Conservation (phyloP, 2,329 filamentous ascomycete species). For the Penicillium italicum region DNA sequence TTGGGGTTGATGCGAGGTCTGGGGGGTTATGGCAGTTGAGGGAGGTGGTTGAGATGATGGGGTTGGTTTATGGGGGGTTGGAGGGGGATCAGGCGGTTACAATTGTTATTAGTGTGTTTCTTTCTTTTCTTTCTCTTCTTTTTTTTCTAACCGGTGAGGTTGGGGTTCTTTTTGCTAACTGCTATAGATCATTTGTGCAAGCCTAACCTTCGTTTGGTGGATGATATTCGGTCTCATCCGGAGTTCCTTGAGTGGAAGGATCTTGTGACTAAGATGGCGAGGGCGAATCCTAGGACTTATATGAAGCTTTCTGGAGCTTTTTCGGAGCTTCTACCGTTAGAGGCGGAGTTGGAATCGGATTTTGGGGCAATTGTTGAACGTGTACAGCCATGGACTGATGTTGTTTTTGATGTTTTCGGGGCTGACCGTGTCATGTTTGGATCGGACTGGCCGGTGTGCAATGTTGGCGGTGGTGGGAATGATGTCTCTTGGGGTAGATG, state of each 20-base stretch:
- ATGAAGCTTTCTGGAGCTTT: slow-evolving; percentile 91
- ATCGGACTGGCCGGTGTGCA: slow-evolving; percentile 92
- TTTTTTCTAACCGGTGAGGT: too few relatives aligned
- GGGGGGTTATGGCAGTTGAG: slow-evolving; percentile 71
- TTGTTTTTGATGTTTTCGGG: slow-evolving; percentile 69
- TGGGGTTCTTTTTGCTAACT: slow-evolving; percentile 13
- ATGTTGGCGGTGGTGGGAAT: slow-evolving; percentile 57
- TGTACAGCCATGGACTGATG: slow-evolving; percentile 67
- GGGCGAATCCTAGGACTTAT: slow-evolving; percentile 60
- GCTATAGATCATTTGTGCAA: slow-evolving; percentile 80
- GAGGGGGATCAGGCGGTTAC: slow-evolving; percentile 52
- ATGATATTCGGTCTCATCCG: slow-evolving; percentile 40
- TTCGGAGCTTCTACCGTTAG: slow-evolving; percentile 64
- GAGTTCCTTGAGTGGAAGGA: slow-evolving; percentile 67
- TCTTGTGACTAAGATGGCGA: slow-evolving; percentile 64
- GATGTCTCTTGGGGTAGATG: slow-evolving; percentile 70
- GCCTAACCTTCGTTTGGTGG: slow-evolving; percentile 64
- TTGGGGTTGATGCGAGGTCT: slow-evolving; percentile 77
- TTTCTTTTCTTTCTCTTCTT: background rate
- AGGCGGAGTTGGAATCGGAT: slow-evolving; percentile 17
- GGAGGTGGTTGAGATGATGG: slow-evolving; percentile 67
- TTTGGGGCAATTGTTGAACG: slow-evolving; percentile 49
- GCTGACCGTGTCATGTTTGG: slow-evolving; percentile 77
- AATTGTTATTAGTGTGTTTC: slow-evolving; percentile 61
- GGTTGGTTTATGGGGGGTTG: slow-evolving; percentile 60